A percentile compares a stretch with the other conserved stretches of the same genome.
Conservation (phyloP, 768 basidiomycete genomes). For the Coprinopsis marcescibilis region DNA sequence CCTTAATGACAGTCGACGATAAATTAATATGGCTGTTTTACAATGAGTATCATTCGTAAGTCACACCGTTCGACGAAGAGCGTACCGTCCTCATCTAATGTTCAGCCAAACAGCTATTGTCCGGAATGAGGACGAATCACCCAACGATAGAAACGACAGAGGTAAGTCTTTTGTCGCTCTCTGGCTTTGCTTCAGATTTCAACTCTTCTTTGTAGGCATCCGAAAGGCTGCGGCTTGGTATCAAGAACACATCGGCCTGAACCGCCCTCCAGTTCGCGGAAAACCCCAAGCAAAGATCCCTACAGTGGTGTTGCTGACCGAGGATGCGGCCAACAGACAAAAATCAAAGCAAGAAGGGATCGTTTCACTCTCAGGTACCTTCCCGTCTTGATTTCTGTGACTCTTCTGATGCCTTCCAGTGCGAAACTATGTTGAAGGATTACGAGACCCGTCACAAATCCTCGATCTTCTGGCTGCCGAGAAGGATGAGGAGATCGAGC, state of each 20-base stretch:
- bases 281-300: slow-evolving; percentile 42
- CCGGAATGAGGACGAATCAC: slow-evolving; percentile 71
- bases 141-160: slow-evolving; percentile 94
- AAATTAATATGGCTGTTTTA: slow-evolving; percentile 83
- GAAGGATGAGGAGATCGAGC: slow-evolving; percentile 58
- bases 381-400: background rate
- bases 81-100: background rate
- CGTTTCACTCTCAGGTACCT: slow-evolving; percentile 53
- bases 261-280: slow-evolving; percentile 46
- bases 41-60: slow-evolving; percentile 80
- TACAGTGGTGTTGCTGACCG: slow-evolving; percentile 75
- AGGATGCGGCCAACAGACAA: slow-evolving; percentile 79
- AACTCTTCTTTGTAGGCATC: slow-evolving; percentile 56
- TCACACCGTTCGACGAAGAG: slow-evolving; percentile 12
- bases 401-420: slow-evolving; percentile 33
- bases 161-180: slow-evolving; percentile 37
- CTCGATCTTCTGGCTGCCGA: slow-evolving; percentile 76
- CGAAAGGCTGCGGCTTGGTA: slow-evolving; percentile 88
- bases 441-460: slow-evolving; percentile 58
- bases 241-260: slow-evolving; percentile 57
- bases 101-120: slow-evolving; percentile 74
- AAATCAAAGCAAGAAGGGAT: slow-evolving; percentile 68
- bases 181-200: background rate
- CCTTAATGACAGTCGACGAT: slow-evolving; percentile 78
- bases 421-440: slow-evolving; percentile 74